These are phyloP conservation scores for Debaryomyces sp. DNA, from an alignment of 1,139 yeast species.

Conservation along the genomic window DNA sequence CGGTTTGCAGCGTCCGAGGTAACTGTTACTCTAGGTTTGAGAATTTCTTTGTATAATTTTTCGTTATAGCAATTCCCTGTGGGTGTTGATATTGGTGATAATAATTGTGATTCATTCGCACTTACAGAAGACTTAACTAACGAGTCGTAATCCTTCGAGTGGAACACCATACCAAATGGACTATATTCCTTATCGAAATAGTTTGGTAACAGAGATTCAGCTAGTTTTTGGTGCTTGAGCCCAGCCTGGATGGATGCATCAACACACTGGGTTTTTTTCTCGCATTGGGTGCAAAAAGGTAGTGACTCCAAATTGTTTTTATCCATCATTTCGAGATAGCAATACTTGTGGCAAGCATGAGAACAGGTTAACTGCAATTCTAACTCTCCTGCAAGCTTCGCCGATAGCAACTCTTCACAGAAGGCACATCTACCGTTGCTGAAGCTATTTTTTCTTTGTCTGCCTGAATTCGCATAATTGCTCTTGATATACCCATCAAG, in stretches of 20 bases:
- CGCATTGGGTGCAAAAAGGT: conserved; percentile 9
- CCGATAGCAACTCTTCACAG: conserved; percentile 27
- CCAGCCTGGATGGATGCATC: conserved; percentile 7
- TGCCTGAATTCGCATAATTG: not conserved
- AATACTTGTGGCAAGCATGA: conserved; percentile 34
- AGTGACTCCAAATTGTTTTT: conserved; percentile 1
- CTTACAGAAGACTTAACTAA: not conserved
- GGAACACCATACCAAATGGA: not conserved
- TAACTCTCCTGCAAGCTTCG: conserved; percentile 22
- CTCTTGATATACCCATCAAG: not conserved
- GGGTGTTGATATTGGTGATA: not conserved
- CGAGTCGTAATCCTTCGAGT: not conserved
- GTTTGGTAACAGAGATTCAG: not conserved
- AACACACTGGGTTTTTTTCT: conserved; percentile 4
- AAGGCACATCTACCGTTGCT: conserved; percentile 25
- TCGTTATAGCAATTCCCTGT: not conserved
- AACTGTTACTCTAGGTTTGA: conserved; percentile 8
- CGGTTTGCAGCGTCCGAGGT: conserved; percentile 13
- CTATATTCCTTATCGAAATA: not conserved
- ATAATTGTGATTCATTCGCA: not conserved
- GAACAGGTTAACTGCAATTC: conserved; percentile 29
- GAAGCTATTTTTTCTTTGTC: not conserved
- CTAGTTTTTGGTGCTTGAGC: conserved; percentile 2
- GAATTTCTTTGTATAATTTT: conserved; percentile 2
- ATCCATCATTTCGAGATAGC: conserved; percentile 20